phyloP scores from a whole-genome alignment of 768 basidiomycete genomes.

The Crucibulum laeve region DNA sequence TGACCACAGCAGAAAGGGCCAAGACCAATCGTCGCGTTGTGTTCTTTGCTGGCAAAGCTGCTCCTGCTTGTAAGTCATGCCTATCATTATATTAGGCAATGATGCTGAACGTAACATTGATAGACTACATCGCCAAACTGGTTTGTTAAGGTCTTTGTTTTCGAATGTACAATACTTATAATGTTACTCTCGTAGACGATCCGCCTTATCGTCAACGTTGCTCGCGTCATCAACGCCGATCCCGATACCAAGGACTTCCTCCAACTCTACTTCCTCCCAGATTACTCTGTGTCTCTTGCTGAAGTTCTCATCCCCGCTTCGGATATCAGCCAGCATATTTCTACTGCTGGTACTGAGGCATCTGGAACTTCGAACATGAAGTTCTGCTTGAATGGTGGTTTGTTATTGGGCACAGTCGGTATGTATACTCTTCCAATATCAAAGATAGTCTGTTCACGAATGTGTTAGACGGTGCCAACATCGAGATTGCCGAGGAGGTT shows the following conservation, averaged over 20 bases:
- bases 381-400: slow-evolving; percentile 87
- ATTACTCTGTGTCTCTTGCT: slow-evolving; percentile 85
- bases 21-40: slow-evolving; percentile 82
- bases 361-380: slow-evolving; percentile 84
- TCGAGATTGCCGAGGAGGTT: slow-evolving; percentile 93
- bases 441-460: background rate
- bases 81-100: background rate
- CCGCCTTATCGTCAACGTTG: slow-evolving; percentile 89
- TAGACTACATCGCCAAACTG: slow-evolving; percentile 90
- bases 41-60: slow-evolving; percentile 98
- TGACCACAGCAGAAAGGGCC: slow-evolving; percentile 76
- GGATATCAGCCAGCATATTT: slow-evolving; percentile 95
- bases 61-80: slow-evolving; percentile 71
- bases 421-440: slow-evolving; percentile 11
- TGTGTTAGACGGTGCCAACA: slow-evolving; percentile 80
- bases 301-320: slow-evolving; percentile 88
- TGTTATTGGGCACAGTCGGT: slow-evolving; percentile 82
- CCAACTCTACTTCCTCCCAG: slow-evolving; percentile 91
- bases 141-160: slow-evolving; percentile 27
- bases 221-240: slow-evolving; percentile 75
- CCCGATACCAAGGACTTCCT: slow-evolving; percentile 86
- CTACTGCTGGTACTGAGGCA: slow-evolving; percentile 93
- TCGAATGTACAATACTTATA: background rate
- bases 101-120: slow-evolving; percentile 5
- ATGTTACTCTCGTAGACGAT: slow-evolving; percentile 55